Evolutionary conservation across 768 basidiomycete species (phyloP).

Genomic region (Pholiota microspora): DNA sequence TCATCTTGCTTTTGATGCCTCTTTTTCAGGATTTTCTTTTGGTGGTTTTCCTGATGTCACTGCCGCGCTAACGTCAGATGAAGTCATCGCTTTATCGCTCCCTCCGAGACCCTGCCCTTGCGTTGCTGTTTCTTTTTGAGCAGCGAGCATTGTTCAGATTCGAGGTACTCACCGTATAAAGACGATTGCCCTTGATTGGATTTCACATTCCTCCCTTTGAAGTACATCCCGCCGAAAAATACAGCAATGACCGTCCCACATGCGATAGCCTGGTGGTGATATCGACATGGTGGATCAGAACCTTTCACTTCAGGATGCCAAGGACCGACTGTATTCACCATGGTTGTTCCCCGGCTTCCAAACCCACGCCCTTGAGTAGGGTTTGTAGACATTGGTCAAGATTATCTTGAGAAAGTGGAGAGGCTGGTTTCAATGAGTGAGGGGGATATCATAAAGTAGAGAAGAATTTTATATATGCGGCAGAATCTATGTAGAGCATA

Average conservation of each 20-base stretch:
- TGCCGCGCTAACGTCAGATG: neutral
- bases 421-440: too few species aligned
- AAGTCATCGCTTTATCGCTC: conserved; percentile 1
- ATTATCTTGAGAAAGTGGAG: neutral
- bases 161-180: neutral
- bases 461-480: neutral
- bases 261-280: neutral
- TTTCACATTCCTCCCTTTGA: neutral
- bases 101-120: conserved; percentile 1
- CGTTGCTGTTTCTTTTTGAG: neutral
- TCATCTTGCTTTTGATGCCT: neutral
- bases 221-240: neutral
- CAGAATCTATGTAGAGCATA: neutral
- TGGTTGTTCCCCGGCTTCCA: neutral
- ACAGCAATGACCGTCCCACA: neutral
- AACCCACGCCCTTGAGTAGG: neutral
- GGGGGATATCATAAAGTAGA: too few species aligned
- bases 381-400: neutral
- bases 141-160: too few species aligned
- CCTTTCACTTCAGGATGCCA: neutral
- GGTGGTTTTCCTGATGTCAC: neutral
- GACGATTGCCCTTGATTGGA: neutral
- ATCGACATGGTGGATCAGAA: neutral
- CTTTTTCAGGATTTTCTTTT: neutral
- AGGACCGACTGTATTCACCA: neutral